Base-by-base conservation (phyloP, 768 basidiomycete genomes). In the Dacryopinax primogenitus region DNA sequence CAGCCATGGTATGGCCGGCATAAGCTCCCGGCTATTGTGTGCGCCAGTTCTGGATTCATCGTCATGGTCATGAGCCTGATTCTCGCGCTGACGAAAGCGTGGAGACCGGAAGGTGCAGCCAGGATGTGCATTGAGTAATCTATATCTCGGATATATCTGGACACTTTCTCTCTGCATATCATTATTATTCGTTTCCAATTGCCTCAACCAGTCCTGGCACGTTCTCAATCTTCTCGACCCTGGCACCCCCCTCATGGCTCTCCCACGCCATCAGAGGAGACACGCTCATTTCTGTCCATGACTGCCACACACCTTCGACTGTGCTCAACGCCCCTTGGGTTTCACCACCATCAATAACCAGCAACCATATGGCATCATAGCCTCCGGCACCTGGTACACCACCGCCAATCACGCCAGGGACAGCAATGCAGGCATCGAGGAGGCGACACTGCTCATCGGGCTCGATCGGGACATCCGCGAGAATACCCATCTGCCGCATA, bases 331-430 rank as follows among this genome's bases (percentile, higher is more conserved):
- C 84, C 33, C 71, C 69, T 2, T 30, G n/a, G 15, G 28, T 18
- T 21, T 37, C 18, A 33, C 66, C 63, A 0, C 64, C 74, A 16
- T 77, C 74, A 70, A 88, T 81, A 18, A 93, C 83, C 16, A 99
- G 82, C 3, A 99, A 78, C 92, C 93, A 98, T 66, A 98, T 83
- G 6, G 96, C 96, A 72, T 99, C 96, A 74, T 90, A 98, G 1
- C 96, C 96, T 11, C 96, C 96, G 63, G 96, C 96, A 41, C 96
- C 96, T 4, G 96, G 96, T 3, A 98, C 96, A 21, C 95, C 95
- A 28, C 93, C 94, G 23, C 91, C 92, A 37, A 98, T 81, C 18
- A 97, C 86, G 32, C 96, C 96, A 1, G 88, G 84, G 68, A 87
- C 81, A 15, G 81, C 76, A 16, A 88, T 77, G 67, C 92, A 95